Evolutionary conservation across 1,284 basidiomycete genomes (phyloP).

Genomic region (Schizopora paradoxa): DNA sequence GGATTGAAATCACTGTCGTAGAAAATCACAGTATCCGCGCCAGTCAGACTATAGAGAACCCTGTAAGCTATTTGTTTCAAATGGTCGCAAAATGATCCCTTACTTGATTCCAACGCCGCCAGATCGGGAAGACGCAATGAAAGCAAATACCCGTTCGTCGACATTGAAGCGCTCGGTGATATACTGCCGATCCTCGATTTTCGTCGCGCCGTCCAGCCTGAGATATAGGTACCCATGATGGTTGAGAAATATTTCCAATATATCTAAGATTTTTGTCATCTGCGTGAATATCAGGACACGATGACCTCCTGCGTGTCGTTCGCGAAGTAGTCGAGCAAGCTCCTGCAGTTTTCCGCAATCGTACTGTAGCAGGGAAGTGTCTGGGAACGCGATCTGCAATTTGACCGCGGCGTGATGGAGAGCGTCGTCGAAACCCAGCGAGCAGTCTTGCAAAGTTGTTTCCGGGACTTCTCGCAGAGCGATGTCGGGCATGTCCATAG

Average conservation of each 20-base stretch:
- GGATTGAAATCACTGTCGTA: slow-evolving; percentile 99
- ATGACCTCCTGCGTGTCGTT: slow-evolving; percentile 83
- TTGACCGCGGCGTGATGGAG: slow-evolving; percentile 77
- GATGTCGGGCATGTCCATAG: slow-evolving; percentile 65
- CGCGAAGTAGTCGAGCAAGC: slow-evolving; percentile 72
- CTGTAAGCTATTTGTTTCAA: slow-evolving; percentile 11
- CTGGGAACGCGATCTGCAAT: slow-evolving; percentile 92
- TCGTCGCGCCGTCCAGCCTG: slow-evolving; percentile 89
- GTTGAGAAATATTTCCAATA: slow-evolving; percentile 90
- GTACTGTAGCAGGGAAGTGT: slow-evolving; percentile 86
- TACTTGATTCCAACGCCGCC: slow-evolving; percentile 97
- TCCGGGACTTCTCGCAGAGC: slow-evolving; percentile 40
- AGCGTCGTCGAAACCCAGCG: slow-evolving; percentile 53
- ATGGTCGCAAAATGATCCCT: slow-evolving; percentile 25
- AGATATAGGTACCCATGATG: slow-evolving; percentile 93
- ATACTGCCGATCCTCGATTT: slow-evolving; percentile 93
- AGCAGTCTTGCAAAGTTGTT: slow-evolving; percentile 28
- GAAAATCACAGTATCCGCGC: slow-evolving; percentile 96
- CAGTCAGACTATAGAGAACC: slow-evolving; percentile 62
- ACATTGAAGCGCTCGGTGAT: slow-evolving; percentile 97
- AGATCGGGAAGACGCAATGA: slow-evolving; percentile 90
- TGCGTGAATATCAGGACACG: slow-evolving; percentile 95
- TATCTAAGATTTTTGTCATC: slow-evolving; percentile 94
- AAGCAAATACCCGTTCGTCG: slow-evolving; percentile 85
- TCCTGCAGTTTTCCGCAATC: slow-evolving; percentile 96